These are phyloP conservation scores for Neoascochyta sp. DNA, from an alignment of 2,329 filamentous ascomycete genomes.

Conservation along the genomic window DNA sequence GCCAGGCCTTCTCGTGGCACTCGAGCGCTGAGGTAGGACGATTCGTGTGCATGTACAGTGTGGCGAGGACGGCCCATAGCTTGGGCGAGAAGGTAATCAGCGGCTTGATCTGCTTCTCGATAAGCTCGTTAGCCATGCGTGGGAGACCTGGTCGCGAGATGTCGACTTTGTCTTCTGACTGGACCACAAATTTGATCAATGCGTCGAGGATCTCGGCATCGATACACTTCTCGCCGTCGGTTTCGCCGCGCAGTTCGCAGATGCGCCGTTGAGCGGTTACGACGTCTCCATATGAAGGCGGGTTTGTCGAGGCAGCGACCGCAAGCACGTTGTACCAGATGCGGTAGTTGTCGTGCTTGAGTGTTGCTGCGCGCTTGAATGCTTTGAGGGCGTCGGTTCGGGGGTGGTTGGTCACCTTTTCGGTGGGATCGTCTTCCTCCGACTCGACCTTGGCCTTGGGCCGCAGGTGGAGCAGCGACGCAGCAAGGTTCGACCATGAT, in stretches of 20 bases:
- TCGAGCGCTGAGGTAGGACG: constrained; percentile 71
- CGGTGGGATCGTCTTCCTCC: constrained; percentile 26
- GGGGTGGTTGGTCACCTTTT: constrained; percentile 39
- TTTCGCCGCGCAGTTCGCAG: constrained; percentile 65
- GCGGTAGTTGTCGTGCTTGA: constrained; percentile 81
- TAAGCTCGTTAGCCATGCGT: constrained; percentile 63
- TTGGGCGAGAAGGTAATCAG: constrained; percentile 76
- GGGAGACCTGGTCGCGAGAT: constrained; percentile 49
- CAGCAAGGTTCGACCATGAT: constrained; percentile 92
- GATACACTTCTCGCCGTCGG: constrained; percentile 70
- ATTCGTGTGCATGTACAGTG: constrained; percentile 68
- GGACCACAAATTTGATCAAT: constrained; percentile 67
- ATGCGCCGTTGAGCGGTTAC: constrained; percentile 71
- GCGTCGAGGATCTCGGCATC: constrained; percentile 70
- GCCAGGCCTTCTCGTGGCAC: constrained; percentile 86
- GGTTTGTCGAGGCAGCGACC: constrained; percentile 71
- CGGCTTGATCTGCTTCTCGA: constrained; percentile 73
- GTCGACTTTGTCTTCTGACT: constrained; percentile 40
- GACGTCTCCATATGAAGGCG: constrained; percentile 71
- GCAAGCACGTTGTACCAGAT: constrained; percentile 98
- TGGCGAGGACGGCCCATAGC: constrained; percentile 72
- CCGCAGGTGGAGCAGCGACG: constrained; percentile 70
- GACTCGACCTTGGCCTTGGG: constrained; percentile 38
- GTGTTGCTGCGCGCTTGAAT: constrained; percentile 78
- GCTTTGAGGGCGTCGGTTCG: constrained; percentile 74